Percentiles rank a stretch among this genome's conserved stretches.
Evolutionary conservation across 768 basidiomycete genomes (phyloP).

Genomic region (Agrocybe chaxingu): DNA sequence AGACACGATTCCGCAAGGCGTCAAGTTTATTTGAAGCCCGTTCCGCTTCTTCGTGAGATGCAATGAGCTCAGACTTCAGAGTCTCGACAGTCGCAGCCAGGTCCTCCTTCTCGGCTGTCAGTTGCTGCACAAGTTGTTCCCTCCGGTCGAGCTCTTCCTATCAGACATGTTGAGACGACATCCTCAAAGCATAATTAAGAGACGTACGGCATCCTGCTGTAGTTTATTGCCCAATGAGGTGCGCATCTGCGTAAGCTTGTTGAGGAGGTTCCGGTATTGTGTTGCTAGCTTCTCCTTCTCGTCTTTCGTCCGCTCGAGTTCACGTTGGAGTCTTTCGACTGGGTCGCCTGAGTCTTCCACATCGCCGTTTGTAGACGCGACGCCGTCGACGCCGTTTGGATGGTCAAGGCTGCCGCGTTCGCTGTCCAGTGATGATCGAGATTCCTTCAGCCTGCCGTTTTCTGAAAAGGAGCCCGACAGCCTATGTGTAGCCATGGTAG

Average conservation of each 20-base stretch:
- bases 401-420: constrained; percentile 31
- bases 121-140: constrained; percentile 76
- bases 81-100: constrained; percentile 69
- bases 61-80: constrained; percentile 74
- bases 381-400: constrained; percentile 35
- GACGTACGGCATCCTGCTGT: constrained; percentile 87
- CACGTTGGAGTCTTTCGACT: constrained; percentile 60
- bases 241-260: constrained; percentile 90
- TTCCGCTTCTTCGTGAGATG: constrained; percentile 73
- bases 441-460: constrained; percentile 22
- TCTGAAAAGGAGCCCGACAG: constrained; percentile 25
- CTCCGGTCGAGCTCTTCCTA: constrained; percentile 98
- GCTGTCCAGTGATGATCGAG: constrained; percentile 45
- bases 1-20: constrained; percentile 55
- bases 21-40: constrained; percentile 69
- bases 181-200: background rate
- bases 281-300: constrained; percentile 87
- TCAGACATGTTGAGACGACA: background rate
- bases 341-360: constrained; percentile 46
- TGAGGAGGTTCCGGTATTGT: constrained; percentile 84
- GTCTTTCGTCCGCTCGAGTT: constrained; percentile 70
- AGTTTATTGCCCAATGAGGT: constrained; percentile 92
- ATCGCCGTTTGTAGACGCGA: constrained; percentile 23
- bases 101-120: constrained; percentile 78
- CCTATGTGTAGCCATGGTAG: constrained; percentile 17